Conservation (phyloP, 148 eudicot genomes). For the Arbutus unedo region DNA sequence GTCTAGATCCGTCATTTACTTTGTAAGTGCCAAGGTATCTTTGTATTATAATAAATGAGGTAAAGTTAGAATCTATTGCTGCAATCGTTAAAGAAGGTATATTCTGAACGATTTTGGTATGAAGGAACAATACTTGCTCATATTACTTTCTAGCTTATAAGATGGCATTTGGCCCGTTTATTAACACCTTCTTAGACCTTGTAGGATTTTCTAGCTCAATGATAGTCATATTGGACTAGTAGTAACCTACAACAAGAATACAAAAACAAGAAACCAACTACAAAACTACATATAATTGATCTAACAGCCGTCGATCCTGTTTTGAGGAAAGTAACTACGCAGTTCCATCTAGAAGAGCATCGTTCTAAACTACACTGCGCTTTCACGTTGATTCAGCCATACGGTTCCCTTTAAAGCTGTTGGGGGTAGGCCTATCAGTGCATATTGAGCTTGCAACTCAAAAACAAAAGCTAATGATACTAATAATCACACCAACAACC, state of each 20-base stretch:
- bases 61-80: background rate
- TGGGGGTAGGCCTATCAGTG: background rate
- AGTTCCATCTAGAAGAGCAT: no score
- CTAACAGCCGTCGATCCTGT: no score
- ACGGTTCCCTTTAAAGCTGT: background rate
- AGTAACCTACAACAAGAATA: background rate
- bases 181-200: background rate
- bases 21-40: background rate
- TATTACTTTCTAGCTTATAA: background rate
- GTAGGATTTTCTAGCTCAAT: background rate
- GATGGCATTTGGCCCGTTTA: background rate
- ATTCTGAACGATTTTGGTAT: background rate
- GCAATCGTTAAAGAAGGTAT: background rate
- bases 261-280: background rate
- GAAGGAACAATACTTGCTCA: no score
- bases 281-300: no score
- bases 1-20: background rate
- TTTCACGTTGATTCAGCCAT: no score
- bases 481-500: background rate
- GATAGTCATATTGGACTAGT: background rate
- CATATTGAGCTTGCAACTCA: background rate
- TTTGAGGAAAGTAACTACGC: no score
- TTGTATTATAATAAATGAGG: background rate
- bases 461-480: background rate
- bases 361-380: no score